A percentile compares a stretch with the other conserved stretches of the same genome.
These are phyloP conservation scores for Sporisorium graminicola DNA, from an alignment of 1,284 basidiomycete species.

Conservation along the genomic window DNA sequence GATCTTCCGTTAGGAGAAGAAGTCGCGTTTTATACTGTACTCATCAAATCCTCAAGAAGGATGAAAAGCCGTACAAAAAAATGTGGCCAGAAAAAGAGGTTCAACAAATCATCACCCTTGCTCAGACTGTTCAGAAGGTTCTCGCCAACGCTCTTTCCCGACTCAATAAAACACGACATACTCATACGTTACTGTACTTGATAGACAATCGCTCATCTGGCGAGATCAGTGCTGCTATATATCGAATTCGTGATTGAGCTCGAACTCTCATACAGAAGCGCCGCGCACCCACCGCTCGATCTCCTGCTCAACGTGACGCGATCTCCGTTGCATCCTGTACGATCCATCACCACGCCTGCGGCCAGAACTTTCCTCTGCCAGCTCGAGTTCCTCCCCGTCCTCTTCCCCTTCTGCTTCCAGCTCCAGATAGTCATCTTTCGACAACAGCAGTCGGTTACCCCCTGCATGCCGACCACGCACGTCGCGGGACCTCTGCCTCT, in stretches of 20 bases:
- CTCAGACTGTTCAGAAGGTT: too few relatives aligned
- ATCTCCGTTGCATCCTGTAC: constrained; percentile 30
- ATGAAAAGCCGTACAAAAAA: too few relatives aligned
- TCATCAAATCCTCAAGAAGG: too few relatives aligned
- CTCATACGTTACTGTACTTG: too few relatives aligned
- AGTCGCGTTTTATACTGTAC: too few relatives aligned
- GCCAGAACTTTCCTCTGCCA: neutral
- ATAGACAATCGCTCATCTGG: neutral
- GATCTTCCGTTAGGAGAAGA: too few relatives aligned
- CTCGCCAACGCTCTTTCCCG: too few relatives aligned
- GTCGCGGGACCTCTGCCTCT: neutral
- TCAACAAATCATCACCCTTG: too few relatives aligned
- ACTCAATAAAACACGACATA: too few relatives aligned
- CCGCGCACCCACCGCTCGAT: constrained; percentile 42
- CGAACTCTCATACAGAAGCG: constrained; percentile 9
- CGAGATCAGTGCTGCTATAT: neutral
- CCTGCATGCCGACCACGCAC: constrained; percentile 1
- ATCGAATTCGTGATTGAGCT: neutral
- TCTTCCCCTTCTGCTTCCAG: constrained; percentile 25
- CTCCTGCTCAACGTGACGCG: constrained; percentile 48
- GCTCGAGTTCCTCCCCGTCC: constrained; percentile 7
- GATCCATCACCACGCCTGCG: constrained; percentile 1
- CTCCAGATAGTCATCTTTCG: constrained; percentile 32
- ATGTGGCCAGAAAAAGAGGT: too few relatives aligned
- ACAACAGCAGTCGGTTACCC: constrained; percentile 22